Evolutionary conservation across 805 yeast genomes (phyloP), one percentile per base, ranked within the genome.

Genomic region (Saccharomyces kudriavzevii): DNA sequence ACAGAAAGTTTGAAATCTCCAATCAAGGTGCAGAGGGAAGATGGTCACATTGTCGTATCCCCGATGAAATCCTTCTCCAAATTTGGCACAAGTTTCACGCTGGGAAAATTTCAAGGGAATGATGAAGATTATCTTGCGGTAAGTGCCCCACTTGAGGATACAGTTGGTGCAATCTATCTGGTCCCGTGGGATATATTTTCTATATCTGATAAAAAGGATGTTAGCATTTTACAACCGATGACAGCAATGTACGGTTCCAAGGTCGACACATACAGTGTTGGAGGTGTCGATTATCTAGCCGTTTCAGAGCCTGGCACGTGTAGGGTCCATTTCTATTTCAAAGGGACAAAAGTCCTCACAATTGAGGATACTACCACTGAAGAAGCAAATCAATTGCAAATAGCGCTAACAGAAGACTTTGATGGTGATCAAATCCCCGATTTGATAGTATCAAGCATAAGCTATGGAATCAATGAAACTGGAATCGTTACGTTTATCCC

Each of bases 291-390:
- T 9, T 71, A 73, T 49, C 62, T 82, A 6, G 72, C 77, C 0
- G 72, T 80, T 3, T 64, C 81, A 0, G 75, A 78, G 51, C 86
- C 87, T 0, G 87, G 87, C 0, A 45, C 62, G 0, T 79, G 83
- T 3, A 55, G 60, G 0, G 49, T 83, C 1, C 72, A 74, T 48
- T 53, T 81, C 5, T 79, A 67, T 54, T 58, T 61, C 20, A 13
- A 58, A 62, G 27, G 54, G 58, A 2, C 56, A 3, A 63, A 54
- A 26, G 40, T 65, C 40, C 58, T 70, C 17, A 70, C 61, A 1
- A 66, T 70, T 13, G 49, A 27, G 29, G 70, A 70, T 50, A 20
- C 29, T 2, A 47, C 51, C 5, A 49, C 54, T 10, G 51, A 51
- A 31, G 57, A 25, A 53, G 56, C 24, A 55, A 76, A 8, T 49